Evolutionary conservation across 208 protist species (phyloP), one percentile per base, ranked within the genome.

Genomic region (Trypanosoma caninum): DNA sequence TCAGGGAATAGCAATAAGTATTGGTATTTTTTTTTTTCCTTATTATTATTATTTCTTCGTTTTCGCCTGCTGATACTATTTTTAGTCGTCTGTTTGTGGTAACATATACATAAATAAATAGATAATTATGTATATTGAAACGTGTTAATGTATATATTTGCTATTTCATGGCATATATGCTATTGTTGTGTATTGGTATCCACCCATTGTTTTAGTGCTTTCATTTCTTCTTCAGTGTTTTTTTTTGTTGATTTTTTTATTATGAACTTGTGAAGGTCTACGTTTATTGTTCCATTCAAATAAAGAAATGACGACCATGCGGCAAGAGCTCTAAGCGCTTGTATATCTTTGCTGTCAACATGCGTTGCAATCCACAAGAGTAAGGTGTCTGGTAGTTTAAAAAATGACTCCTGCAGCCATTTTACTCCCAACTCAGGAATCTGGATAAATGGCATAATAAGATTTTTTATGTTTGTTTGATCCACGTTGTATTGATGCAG

Each of bases 321-420:
- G 0, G 50, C 59, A 20, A 65, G 38, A 9, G 34, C 18, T 9
- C 37, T 27, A 8, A 18, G 11, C 16, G 50, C 38, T 37, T 65
- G 31, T 1, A n/a, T 18, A 42, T 81, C 62, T 2, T 34, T 65
- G 46, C 48, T 61, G 16, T 63, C 35, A 3, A 74, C 30, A 2
- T 55, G 59, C 22, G 61, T 58, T 23, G 66, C 61, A 9, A 77
- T n/a, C 80, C 80, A 87, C 18, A 58, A 11, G 9, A 79, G 18
- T 6, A 87, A 28, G 10, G 25, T 3, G 10, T 53, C 34, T 1
- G 69, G 66, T 5, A 75, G 62, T 7, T 3, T 23, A n/a, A 78
- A 44, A 6, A 82, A 53, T 11, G 75, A 72, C 11, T 54, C 42
- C 35, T 58, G 46, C 35, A 81, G 61, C 79, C 79, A 86, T 18